phyloP scores from a whole-genome alignment of 192 early-diverging fungal species.

The Bifiguratus adelaidae region DNA sequence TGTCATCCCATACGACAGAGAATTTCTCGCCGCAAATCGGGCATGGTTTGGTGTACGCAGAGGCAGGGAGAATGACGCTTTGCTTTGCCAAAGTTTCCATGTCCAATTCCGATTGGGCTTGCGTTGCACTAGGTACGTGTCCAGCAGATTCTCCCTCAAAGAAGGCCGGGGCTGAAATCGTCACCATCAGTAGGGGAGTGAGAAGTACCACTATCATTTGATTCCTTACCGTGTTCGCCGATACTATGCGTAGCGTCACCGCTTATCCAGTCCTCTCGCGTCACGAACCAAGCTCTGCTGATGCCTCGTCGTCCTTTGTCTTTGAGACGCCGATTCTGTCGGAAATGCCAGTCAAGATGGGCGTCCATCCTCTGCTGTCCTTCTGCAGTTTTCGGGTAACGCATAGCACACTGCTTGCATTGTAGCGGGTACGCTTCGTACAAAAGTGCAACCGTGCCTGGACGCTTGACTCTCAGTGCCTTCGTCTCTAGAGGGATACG shows the following conservation, averaged over 20 bases:
- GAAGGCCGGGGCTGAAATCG: constrained; percentile 20
- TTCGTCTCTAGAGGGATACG: neutral
- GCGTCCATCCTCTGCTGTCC: constrained; percentile 66
- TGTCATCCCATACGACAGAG: constrained; percentile 60
- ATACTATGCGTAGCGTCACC: constrained; percentile 11
- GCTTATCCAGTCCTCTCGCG: constrained; percentile 39
- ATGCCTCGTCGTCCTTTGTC: constrained; percentile 76
- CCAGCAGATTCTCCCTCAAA: constrained; percentile 8
- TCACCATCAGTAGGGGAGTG: too few relatives aligned
- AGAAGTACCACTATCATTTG: constrained; percentile 2
- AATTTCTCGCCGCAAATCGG: constrained; percentile 71
- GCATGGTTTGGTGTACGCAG: constrained; percentile 41
- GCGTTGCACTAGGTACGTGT: neutral
- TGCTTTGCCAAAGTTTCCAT: constrained; percentile 19
- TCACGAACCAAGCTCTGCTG: constrained; percentile 82
- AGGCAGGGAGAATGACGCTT: constrained; percentile 31
- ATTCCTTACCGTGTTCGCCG: neutral
- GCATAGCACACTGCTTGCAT: constrained; percentile 90
- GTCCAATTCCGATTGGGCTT: constrained; percentile 4
- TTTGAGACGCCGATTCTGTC: constrained; percentile 81
- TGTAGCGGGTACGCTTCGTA: constrained; percentile 69
- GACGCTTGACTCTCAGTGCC: too few relatives aligned
- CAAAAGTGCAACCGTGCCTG: constrained; percentile 49
- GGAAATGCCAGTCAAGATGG: constrained; percentile 95
- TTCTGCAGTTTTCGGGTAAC: constrained; percentile 53